These are phyloP conservation scores for Cryptosporidium sp. DNA, from an alignment of 169 alveolate genomes.

Conservation along the genomic window DNA sequence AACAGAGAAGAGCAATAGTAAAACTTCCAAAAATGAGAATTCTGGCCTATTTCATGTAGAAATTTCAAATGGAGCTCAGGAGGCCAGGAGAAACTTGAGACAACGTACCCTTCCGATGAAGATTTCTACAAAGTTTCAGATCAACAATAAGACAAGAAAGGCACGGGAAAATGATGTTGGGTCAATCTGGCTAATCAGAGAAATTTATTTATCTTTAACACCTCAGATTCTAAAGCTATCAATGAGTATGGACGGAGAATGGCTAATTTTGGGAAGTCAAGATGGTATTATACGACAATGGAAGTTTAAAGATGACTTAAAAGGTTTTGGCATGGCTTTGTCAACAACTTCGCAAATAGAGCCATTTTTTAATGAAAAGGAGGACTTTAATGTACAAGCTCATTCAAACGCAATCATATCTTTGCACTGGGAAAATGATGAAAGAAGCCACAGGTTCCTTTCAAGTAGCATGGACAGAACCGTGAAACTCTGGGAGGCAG, in stretches of 20 bases:
- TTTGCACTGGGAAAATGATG: slow-evolving; percentile 63
- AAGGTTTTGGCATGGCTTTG: not conserved
- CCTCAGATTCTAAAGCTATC: slow-evolving; percentile 46
- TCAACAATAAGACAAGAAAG: slow-evolving; percentile 26
- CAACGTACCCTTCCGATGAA: slow-evolving; percentile 49
- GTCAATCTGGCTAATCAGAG: slow-evolving; percentile 49
- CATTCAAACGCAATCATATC: slow-evolving; percentile 66
- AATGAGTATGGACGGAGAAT: slow-evolving; percentile 57
- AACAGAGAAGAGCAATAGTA: not conserved
- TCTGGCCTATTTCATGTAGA: not conserved
- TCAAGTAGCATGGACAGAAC: slow-evolving; percentile 75
- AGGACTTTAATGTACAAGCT: slow-evolving; percentile 23
- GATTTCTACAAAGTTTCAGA: slow-evolving; percentile 52
- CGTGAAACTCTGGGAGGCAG: slow-evolving; percentile 71
- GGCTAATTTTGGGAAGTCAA: slow-evolving; percentile 66
- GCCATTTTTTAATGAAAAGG: slow-evolving; percentile 52
- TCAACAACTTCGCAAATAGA: slow-evolving; percentile 9
- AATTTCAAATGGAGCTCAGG: not conserved
- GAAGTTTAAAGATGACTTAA: slow-evolving; percentile 17
- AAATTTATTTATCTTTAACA: slow-evolving; percentile 37
- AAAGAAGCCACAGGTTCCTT: slow-evolving; percentile 28
- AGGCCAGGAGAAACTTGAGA: slow-evolving; percentile 38
- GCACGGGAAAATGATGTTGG: slow-evolving; percentile 42
- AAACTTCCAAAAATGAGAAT: not conserved
- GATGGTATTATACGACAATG: slow-evolving; percentile 60